These are phyloP conservation scores for Jacaranda copaia DNA, from an alignment of 257 asterid species.

Conservation along the genomic window DNA sequence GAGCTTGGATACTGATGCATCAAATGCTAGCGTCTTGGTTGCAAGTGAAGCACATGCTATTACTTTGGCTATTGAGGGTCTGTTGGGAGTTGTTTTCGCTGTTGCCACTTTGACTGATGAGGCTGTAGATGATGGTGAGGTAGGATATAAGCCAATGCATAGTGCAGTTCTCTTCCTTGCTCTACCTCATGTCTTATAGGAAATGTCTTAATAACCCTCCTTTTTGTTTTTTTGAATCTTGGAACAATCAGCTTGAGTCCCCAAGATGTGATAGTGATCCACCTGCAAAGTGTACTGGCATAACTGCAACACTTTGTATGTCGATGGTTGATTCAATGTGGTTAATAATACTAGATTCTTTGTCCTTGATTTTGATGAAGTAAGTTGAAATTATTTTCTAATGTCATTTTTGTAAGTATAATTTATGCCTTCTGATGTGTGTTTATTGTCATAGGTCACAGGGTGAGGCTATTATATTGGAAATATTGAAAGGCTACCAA, in stretches of 20 bases:
- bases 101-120: conserved; percentile 98
- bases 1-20: conserved; percentile 98
- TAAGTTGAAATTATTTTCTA: conserved; percentile 49
- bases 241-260: conserved; percentile 81
- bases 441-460: conserved; percentile 70
- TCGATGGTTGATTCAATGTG: conserved; percentile 94
- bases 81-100: conserved; percentile 92
- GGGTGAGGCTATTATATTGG: conserved; percentile 98
- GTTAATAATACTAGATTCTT: conserved; percentile 93
- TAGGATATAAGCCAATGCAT: conserved; percentile 41
- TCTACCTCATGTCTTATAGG: conserved; percentile 16
- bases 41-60: conserved; percentile 99
- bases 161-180: conserved; percentile 13
- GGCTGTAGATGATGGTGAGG: conserved; percentile 97
- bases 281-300: conserved; percentile 66
- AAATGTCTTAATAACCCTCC: conserved; percentile 35
- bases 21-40: conserved; percentile 93
- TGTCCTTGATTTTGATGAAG: conserved; percentile 89
- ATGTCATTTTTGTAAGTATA: conserved; percentile 29
- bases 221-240: conserved; percentile 43
- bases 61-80: conserved; percentile 96
- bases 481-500: conserved; percentile 98
- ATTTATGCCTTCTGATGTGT: conserved; percentile 38
- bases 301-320: conserved; percentile 76
- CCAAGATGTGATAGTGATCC: conserved; percentile 85